Conservation (phyloP, 2,329 filamentous ascomycete species). For the Pseudogymnoascus sp. region DNA sequence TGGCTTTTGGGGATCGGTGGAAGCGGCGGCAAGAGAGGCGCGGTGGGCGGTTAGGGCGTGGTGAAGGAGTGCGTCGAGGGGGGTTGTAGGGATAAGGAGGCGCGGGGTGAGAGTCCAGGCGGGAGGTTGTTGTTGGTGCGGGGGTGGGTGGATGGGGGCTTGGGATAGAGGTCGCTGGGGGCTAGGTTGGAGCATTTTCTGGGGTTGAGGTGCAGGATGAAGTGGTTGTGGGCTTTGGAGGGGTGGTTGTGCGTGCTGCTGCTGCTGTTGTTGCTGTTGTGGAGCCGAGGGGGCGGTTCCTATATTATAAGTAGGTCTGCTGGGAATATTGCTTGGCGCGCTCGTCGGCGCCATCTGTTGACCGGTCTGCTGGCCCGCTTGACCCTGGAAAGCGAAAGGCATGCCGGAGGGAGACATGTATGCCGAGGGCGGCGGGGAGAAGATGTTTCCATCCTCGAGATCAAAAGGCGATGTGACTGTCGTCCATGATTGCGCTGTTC, state of each 20-base stretch:
- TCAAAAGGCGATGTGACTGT: neutral
- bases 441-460: neutral
- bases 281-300: neutral
- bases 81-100: neutral
- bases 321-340: neutral
- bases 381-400: neutral
- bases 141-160: neutral
- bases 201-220: neutral
- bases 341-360: neutral
- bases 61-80: neutral
- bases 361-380: neutral
- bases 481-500: neutral
- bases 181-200: neutral
- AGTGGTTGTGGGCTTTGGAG: neutral
- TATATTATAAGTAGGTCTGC: neutral
- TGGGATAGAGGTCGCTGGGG: neutral
- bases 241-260: neutral
- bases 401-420: slow-evolving; percentile 1
- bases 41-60: neutral
- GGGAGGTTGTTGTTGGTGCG: neutral
- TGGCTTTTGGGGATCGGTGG: neutral
- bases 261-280: neutral
- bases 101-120: neutral
- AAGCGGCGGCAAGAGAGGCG: neutral
- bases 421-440: neutral